Conservation (phyloP, 169 alveolate species). For the Eimeria brunetti region DNA sequence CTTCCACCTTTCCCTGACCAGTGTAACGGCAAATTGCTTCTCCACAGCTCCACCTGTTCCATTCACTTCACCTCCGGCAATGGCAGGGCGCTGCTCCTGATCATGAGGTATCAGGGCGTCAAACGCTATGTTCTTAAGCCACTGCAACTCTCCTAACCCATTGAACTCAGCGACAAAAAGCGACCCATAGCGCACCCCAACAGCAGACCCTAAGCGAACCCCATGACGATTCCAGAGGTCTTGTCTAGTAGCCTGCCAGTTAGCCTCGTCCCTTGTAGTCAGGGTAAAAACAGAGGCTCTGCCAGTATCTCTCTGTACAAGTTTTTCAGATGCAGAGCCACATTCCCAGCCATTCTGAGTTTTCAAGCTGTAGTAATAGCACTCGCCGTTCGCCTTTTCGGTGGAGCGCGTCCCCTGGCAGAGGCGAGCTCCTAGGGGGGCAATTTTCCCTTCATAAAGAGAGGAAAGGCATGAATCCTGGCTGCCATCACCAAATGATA, state of each 20-base stretch:
- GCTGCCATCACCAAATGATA: background rate
- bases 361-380: constrained; percentile 28
- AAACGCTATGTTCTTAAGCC: background rate
- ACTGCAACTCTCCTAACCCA: constrained; percentile 16
- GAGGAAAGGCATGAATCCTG: constrained; percentile 25
- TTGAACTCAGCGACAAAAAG: constrained; percentile 24
- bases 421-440: constrained; percentile 45
- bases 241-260: constrained; percentile 34
- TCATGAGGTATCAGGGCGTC: background rate
- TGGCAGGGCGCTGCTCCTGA: constrained; percentile 33
- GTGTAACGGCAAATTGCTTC: constrained; percentile 36
- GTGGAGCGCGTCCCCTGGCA: constrained; percentile 44
- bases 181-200: constrained; percentile 50
- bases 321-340: constrained; percentile 29
- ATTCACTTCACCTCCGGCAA: constrained; percentile 12
- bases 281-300: background rate
- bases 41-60: background rate
- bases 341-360: constrained; percentile 30
- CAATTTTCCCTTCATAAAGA: constrained; percentile 20
- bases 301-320: background rate
- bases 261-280: background rate
- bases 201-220: constrained; percentile 25
- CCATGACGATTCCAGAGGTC: constrained; percentile 57
- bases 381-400: background rate
- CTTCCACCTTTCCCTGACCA: constrained; percentile 42